Conservation (phyloP, 768 basidiomycete genomes). For the Epithele typhae region DNA sequence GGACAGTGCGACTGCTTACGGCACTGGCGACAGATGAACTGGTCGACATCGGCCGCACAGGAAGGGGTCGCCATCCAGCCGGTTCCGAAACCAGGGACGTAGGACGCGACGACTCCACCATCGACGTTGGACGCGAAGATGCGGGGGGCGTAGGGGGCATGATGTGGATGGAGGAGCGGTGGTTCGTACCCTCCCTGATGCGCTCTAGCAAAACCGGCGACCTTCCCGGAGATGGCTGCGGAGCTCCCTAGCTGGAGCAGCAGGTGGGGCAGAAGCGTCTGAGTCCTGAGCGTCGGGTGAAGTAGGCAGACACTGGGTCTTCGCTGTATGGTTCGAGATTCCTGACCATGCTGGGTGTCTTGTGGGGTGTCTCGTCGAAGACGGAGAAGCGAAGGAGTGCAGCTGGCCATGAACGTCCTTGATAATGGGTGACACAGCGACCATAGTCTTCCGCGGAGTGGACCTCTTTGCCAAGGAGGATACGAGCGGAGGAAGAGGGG, state of each 20-base stretch:
- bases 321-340: constrained; percentile 32
- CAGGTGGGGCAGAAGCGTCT: constrained; percentile 13
- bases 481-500: constrained; percentile 47
- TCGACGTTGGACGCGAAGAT: constrained; percentile 10
- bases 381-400: constrained; percentile 62
- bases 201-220: constrained; percentile 21
- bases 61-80: constrained; percentile 6
- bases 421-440: constrained; percentile 44
- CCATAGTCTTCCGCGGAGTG: constrained; percentile 56
- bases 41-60: constrained; percentile 7
- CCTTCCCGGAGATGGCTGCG: constrained; percentile 4
- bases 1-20: constrained; percentile 9
- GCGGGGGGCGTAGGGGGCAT: constrained; percentile 10
- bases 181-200: constrained; percentile 19
- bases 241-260: constrained; percentile 10
- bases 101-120: constrained; percentile 11
- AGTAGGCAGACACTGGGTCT: background rate
- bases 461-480: constrained; percentile 60
- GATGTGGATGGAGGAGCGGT: constrained; percentile 10
- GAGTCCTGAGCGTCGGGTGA: constrained; percentile 1
- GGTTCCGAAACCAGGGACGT: constrained; percentile 2
- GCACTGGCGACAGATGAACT: constrained; percentile 2
- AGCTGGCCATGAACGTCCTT: constrained; percentile 48
- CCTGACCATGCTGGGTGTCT: constrained; percentile 22
- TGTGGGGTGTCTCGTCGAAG: constrained; percentile 43